Base-by-base conservation (phyloP, 208 protist species). In the Phytomonas serpens region DNA sequence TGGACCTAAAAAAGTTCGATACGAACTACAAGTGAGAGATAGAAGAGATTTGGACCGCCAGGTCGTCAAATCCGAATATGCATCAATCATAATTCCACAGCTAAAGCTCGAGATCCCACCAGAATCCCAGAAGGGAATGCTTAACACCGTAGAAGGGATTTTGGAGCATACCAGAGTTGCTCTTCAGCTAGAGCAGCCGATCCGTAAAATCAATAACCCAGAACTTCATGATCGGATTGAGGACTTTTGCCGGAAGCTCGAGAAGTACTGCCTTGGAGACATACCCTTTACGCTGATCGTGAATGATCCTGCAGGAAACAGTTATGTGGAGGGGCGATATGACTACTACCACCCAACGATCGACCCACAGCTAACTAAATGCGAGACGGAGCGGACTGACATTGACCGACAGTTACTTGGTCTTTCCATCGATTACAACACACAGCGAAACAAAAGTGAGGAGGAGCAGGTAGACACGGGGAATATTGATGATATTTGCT, bases 101-200 rank as follows among this genome's bases (percentile, higher is more conserved):
- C 61, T 99, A 64, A 81, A 97, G 67, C 83, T 99, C 61, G 95
- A 98, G 83, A 97, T 98, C 23, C 93, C 96, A 19, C 81, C 92
- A 0, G 81, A 92, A 75, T 93, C 89, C 30, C 88, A 95, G 77
- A 88, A 85, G 63, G 96, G 93, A 27, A 76, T 84, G 34, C 90
- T 98, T 10, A 99, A 97, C 64, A 99, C 97, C 6, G 83, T 99
- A 27, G 96, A 99, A 77, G 97, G 97, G 38, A 82, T 98, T 30
- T 70, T 98, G 36, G 79, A 86, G 71, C 88, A 93, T 72, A 90
- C 90, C 2, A 84, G 89, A 40, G 79, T 82, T 19, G 92, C 89
- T 2, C 79, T 96, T 32, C 75, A 92, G 64, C 74, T 89, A 14
- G 82, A 92, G 73, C 87, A 95, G 78, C 80, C 88, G 0, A 74